Conservation (phyloP, 2,329 filamentous ascomycete genomes). For the Monosporascus sp. region DNA sequence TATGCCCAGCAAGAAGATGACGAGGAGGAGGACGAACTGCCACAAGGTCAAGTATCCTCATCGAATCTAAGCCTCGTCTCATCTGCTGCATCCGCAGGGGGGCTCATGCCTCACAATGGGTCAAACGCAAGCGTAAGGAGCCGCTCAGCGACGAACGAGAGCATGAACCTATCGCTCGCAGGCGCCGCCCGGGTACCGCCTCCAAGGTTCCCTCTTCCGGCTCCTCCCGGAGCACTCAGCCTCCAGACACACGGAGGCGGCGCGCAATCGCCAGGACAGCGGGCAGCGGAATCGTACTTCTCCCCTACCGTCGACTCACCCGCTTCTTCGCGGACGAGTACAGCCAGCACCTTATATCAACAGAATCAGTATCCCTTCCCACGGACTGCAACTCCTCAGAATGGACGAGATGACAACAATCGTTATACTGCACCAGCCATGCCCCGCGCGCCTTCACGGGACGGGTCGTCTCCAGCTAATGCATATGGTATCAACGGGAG, state of each 20-base stretch:
- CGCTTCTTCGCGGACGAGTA: slow-evolving; percentile 68
- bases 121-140: slow-evolving; percentile 71
- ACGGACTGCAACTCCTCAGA: slow-evolving; percentile 63
- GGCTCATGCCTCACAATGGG: slow-evolving; percentile 56
- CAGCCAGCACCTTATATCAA: slow-evolving; percentile 66
- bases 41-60: slow-evolving; percentile 22
- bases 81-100: slow-evolving; percentile 24
- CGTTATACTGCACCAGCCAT: slow-evolving; percentile 86
- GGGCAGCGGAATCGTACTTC: slow-evolving; percentile 81
- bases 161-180: slow-evolving; percentile 48
- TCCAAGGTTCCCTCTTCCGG: slow-evolving; percentile 65
- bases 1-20: slow-evolving; percentile 64
- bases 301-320: slow-evolving; percentile 80
- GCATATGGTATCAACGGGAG: slow-evolving; percentile 59
- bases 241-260: slow-evolving; percentile 53
- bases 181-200: slow-evolving; percentile 56
- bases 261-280: slow-evolving; percentile 55
- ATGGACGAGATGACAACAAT: slow-evolving; percentile 65
- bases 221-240: slow-evolving; percentile 54
- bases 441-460: slow-evolving; percentile 73
- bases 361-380: slow-evolving; percentile 61
- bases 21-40: slow-evolving; percentile 38
- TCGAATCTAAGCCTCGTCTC: slow-evolving; percentile 28
- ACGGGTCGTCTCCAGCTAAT: slow-evolving; percentile 58
- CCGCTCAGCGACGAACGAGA: slow-evolving; percentile 71